Evolutionary conservation across 176 grass and related monocot genomes (phyloP), one percentile per base, ranked within the genome.

Genomic region (Lolium rigidum): DNA sequence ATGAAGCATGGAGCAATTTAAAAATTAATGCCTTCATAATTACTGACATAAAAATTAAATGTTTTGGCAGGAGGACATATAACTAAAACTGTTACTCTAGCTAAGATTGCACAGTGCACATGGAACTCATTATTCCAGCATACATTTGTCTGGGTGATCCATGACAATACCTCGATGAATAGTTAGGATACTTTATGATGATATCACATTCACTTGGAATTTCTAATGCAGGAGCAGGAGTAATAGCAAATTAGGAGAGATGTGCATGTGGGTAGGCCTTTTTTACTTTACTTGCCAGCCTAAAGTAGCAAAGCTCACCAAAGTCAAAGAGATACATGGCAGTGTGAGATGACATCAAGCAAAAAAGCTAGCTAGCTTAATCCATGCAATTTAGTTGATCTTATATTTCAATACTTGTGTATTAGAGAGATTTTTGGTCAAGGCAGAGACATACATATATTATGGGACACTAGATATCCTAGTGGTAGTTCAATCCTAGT

Each of bases 161-260:
- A 70, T 85, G 85, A 79, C 77, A 90, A 87, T 85, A 85, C 57
- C 59, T 87, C 82, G 55, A 78, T 85, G 84, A 82, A 28, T 28
- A 21, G 4, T 21, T 49, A 82, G 26, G 61, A 44, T 41, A 75
- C 81, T 87, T 90, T 87, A 43, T 78, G 70, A 37, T 48, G 39
- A 73, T 78, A 82, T 76, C 85, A 75, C 80, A 79, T 86, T 81
- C 74, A 86, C 74, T 63, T 74, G 82, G 74, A 85, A 83, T 7
- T 46, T 46, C 66, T 83, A 85, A 86, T 87, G 75, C 80, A 60
- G 49, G 79, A 50, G 65, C 21, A 56, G 31, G 48, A 46, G 20
- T 20, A 59, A 28, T 43, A 76, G 65, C 26, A 26, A 28, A 28
- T n/a, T n/a, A n/a, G 14, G 22, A 26, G 25, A 3, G 18, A 41